Base-by-base conservation (phyloP, 768 basidiomycete genomes). In the Termitomyces sp. region DNA sequence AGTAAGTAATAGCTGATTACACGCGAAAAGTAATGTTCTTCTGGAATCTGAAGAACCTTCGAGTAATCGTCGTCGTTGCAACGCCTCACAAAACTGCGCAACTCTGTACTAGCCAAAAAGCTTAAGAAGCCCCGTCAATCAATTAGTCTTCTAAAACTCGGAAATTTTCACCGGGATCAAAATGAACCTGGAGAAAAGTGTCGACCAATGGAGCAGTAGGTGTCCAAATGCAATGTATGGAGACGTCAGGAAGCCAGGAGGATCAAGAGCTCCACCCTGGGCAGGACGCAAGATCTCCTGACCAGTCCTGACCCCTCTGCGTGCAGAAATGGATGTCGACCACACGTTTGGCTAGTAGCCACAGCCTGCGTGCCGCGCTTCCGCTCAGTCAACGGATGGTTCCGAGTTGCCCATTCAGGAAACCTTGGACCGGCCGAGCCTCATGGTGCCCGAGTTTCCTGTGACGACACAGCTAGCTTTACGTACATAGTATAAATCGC, bases 131-230 rank as follows among this genome's bases (percentile, higher is more conserved):
- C 7, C 11, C 53, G 5, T 28, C 39, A 55, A 40, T 39, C n/a
- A n/a, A 22, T 22, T 15, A 22, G 38, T 54, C 52, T 54, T 50
- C 49, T 13, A 39, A 28, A 49, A 40, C 40, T 11, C 18, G 28
- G 54, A 55, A 55, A 55, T n/a, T 54, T 54, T 54, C 52, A 39
- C 36, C 22, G 52, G 38, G 22, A 54, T 54, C 36, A 39, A 39
- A 8, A 53, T 53, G 36, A 15, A 54, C 38, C 38, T 38, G 35
- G 20, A 24, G 15, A 4, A 51, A 35, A 20, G 36, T 38, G 20
- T 20, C 38, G 52, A 51, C 52, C 9, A 13, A 8, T 53, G 15
- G 20, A 20, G 20, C 51, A 38, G 22, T 2, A 12, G 11, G 18
- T n/a, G 20, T 36, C n/a, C 22, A 38, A 24, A 53, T 52, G 13